Evolutionary conservation across 441 rosid species (phyloP), one percentile per base, ranked within the genome.

Genomic region (Hura crepitans): DNA sequence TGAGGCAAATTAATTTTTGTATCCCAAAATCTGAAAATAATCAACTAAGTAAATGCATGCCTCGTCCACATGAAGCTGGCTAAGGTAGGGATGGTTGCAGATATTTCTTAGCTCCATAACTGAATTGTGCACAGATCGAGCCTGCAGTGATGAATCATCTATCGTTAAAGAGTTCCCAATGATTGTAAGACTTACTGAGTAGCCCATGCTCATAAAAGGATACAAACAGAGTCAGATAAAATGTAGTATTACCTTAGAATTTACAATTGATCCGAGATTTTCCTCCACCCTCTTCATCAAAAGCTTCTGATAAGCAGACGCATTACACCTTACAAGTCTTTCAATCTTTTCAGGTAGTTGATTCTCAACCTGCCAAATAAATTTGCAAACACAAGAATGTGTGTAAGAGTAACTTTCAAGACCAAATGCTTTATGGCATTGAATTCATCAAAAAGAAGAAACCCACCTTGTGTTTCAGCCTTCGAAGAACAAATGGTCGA

Each of bases 91-190:
- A 80, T 93, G 98, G 80, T 93, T 93, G 85, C 98, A 93, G 74
- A 93, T 93, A 80, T 93, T 93, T 30, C 98, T 91, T 37, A 91
- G 96, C 87, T 93, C 98, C 97, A 93, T 93, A 61, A 93, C 98
- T 35, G 98, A 84, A 79, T 93, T 93, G 83, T 93, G 98, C 79
- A 93, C 97, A 1, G 97, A 82, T 58, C 98, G 87, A 56, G 84
- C 80, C 98, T 93, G 85, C 77, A 80, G 73, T 65, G 27, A 62
- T 37, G 62, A 59, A 65, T 55, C 27, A 54, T 37, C 73, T 28
- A 65, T 54, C 47, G 76, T 79, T 22, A 82, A 66, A 63, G 68
- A 59, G 33, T 53, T 43, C 6, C 22, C 14, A 15, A 62, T 42
- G 39, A 7, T 28, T 14, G 13, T 46, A 22, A 23, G 65, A 49